These are phyloP conservation scores for Linum usitatissimum DNA, from an alignment of 345 rosid genomes.

Conservation along the genomic window DNA sequence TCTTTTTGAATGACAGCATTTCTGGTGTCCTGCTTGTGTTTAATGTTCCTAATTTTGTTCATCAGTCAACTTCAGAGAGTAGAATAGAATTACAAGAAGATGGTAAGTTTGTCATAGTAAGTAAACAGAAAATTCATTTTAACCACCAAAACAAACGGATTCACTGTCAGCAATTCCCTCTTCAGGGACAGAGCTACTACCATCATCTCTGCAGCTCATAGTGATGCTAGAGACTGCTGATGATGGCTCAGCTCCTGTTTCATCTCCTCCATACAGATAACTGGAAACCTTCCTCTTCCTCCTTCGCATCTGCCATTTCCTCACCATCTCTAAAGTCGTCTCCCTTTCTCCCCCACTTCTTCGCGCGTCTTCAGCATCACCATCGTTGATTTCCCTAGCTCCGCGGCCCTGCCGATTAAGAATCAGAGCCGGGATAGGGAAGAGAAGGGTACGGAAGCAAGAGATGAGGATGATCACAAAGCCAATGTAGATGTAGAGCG, in stretches of 20 bases:
- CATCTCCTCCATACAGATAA: slow-evolving; percentile 12
- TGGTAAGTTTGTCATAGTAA: background rate
- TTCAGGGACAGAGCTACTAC: slow-evolving; percentile 13
- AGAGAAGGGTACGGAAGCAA: slow-evolving; percentile 36
- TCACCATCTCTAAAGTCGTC: slow-evolving; percentile 24
- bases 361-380: slow-evolving; percentile 12
- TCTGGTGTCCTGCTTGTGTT: too few relatives aligned
- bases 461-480: slow-evolving; percentile 28
- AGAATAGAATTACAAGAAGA: too few relatives aligned
- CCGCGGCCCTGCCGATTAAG: background rate
- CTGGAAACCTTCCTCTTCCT: slow-evolving; percentile 30
- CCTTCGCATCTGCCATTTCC: slow-evolving; percentile 37
- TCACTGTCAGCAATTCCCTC: slow-evolving; percentile 37
- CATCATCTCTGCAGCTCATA: slow-evolving; percentile 23
- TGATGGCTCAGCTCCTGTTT: slow-evolving; percentile 15
- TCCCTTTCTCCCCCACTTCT: slow-evolving; percentile 7
- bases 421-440: slow-evolving; percentile 17
- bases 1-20: too few relatives aligned
- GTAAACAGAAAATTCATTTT: background rate
- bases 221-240: slow-evolving; percentile 19
- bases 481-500: slow-evolving; percentile 32
- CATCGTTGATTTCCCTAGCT: background rate
- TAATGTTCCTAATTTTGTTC: too few relatives aligned
- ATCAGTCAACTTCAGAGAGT: too few relatives aligned
- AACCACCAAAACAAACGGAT: slow-evolving; percentile 26